Percentiles rank a stretch among this genome's conserved stretches.
Conservation (phyloP, 345 rosid genomes). For the Sisymbrium altissimum region DNA sequence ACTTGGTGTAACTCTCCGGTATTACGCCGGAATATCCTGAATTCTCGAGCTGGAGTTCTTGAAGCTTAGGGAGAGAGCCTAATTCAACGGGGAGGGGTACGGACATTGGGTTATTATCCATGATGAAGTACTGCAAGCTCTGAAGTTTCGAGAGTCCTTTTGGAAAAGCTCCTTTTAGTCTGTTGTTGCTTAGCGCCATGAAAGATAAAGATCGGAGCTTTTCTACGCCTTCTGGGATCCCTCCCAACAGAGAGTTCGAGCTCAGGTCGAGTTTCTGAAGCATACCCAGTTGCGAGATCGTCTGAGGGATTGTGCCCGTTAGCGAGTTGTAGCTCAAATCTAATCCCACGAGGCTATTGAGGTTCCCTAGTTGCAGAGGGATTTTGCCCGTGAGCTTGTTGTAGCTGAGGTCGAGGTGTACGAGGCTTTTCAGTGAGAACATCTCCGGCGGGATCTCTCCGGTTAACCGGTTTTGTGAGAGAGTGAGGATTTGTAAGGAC, state of each 20-base stretch:
- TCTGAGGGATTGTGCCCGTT: conserved; percentile 50
- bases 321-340: conserved; percentile 78
- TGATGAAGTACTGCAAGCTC: conserved; percentile 70
- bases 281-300: conserved; percentile 58
- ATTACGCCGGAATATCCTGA: conserved; percentile 69
- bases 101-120: conserved; percentile 84
- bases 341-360: conserved; percentile 59
- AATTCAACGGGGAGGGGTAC: conserved; percentile 57
- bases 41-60: conserved; percentile 75
- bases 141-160: conserved; percentile 53
- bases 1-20: conserved; percentile 51
- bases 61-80: conserved; percentile 53
- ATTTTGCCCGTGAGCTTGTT: conserved; percentile 58
- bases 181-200: conserved; percentile 76
- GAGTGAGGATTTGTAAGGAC: conserved; percentile 63
- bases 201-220: conserved; percentile 55
- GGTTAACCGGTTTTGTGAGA: conserved; percentile 69
- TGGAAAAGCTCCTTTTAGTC: conserved; percentile 56
- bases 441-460: conserved; percentile 54
- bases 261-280: conserved; percentile 91
- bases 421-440: conserved; percentile 41
- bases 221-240: conserved; percentile 53
- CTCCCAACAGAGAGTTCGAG: conserved; percentile 59
- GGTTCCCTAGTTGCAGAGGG: conserved; percentile 59
- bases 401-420: conserved; percentile 81